Evolutionary conservation across 2,329 filamentous ascomycete genomes (phyloP).

Genomic region (Beauveria varroae): DNA sequence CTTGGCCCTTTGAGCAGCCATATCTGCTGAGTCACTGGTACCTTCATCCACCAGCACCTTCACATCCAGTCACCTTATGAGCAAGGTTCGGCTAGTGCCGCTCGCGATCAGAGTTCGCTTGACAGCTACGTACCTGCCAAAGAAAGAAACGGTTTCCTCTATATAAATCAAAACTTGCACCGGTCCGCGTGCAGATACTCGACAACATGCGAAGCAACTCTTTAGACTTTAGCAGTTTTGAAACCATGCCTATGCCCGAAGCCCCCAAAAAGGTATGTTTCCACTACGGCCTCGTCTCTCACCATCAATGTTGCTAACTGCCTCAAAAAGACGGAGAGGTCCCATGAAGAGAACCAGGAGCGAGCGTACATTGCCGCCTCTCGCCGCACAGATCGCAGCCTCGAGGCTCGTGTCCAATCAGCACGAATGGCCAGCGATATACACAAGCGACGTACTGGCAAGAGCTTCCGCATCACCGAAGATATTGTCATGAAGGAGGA

Average conservation of each 20-base stretch:
- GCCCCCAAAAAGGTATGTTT: slow-evolving; percentile 9
- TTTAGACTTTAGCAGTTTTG: slow-evolving; percentile 7
- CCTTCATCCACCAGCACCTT: background rate
- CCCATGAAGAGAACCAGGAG: slow-evolving; percentile 76
- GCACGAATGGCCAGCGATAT: slow-evolving; percentile 84
- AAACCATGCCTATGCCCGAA: background rate
- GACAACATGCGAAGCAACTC: slow-evolving; percentile 5
- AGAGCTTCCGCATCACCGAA: slow-evolving; percentile 72
- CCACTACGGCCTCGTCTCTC: background rate
- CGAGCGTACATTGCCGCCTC: slow-evolving; percentile 91
- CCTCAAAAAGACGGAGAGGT: slow-evolving; percentile 55
- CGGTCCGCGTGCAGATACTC: background rate
- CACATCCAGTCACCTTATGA: background rate
- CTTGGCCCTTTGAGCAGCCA: background rate
- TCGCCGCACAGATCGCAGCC: slow-evolving; percentile 72
- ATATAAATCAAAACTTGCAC: background rate
- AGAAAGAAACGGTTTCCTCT: background rate
- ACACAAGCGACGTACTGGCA: slow-evolving; percentile 80
- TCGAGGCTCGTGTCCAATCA: slow-evolving; percentile 84
- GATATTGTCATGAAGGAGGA: slow-evolving; percentile 84
- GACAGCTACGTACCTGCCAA: background rate
- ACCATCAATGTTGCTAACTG: background rate
- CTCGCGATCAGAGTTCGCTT: background rate
- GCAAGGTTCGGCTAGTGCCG: background rate
- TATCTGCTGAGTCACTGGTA: background rate